Base-by-base conservation (phyloP, 257 asterid species). In the Capsicum pubescens region DNA sequence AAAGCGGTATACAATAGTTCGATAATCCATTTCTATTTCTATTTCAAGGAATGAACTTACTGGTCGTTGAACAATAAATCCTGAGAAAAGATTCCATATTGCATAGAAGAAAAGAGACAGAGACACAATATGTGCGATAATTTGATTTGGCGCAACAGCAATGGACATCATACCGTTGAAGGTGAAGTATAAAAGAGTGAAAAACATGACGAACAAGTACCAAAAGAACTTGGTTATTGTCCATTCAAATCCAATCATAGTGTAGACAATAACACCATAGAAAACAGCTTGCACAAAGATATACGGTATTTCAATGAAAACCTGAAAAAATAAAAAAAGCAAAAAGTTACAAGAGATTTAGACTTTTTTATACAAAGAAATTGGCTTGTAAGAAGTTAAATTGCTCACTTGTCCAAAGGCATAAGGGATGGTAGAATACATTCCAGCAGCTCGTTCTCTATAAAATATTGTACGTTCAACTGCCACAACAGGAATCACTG, bases 91-190 rank as follows among this genome's bases (percentile, higher is more conserved):
- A 70, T 92, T 92, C 98, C 98, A 93, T 1, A 83, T 9, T 0
- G 87, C 84, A 36, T 88, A 90, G 93, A 90, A 91, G 85, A 89
- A 90, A 6, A 90, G 36, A 0, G 95, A 87, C 55, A 90, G 36
- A 0, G 95, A 87, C 55, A 92, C 85, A 32, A 94, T 88, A 83
- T 92, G 90, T 4, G 97, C 95, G 9, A 92, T 82, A 21, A 90
- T 84, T 87, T 90, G 94, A 78, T 94, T 91, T 7, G 98, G 97
- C 2, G 97, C 91, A 57, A 92, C 88, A 3, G 92, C 93, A 52
- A 93, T 92, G 6, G 93, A 72, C 97, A 91, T 94, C 95, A 94
- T 93, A n/a, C 95, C 97, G n/a, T 89, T 91, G 84, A 87, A 90
- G 21, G 92, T 93, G 86, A 90, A 94, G 91, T 88, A 94, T 61